Percentiles rank a stretch among this genome's conserved stretches.
Conservation (phyloP, 2,329 filamentous ascomycete species). For the Septoria petroselini region DNA sequence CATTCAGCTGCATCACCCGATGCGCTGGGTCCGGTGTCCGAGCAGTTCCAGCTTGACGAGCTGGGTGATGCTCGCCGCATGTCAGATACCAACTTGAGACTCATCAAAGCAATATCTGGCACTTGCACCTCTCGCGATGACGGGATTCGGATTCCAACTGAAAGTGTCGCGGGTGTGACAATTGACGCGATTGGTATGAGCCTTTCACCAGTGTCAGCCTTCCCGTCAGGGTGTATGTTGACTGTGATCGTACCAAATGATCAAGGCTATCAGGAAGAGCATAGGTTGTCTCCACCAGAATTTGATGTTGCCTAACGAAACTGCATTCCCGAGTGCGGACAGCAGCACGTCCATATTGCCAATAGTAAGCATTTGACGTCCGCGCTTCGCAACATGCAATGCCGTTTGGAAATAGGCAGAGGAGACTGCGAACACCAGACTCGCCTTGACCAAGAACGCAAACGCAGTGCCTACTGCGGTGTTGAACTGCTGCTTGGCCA, state of each 20-base stretch:
- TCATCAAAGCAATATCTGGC: no score
- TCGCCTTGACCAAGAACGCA: constrained; percentile 7
- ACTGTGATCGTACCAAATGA: background rate
- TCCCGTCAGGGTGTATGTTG: no score
- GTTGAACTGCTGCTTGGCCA: constrained; percentile 2
- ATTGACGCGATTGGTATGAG: constrained; percentile 10
- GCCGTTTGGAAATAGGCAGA: background rate
- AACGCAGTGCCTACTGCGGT: constrained; percentile 12
- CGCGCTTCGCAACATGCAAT: background rate
- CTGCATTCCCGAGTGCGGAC: constrained; percentile 1
- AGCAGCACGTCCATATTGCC: background rate
- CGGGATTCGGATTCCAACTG: background rate
- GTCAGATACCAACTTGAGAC: no score
- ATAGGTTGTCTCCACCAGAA: constrained; percentile 1
- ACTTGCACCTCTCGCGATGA: no score
- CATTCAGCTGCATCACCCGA: no score
- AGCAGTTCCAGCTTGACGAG: no score
- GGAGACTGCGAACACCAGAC: background rate
- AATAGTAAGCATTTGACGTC: background rate
- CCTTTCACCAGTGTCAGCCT: constrained; percentile 1
- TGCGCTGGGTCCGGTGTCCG: no score
- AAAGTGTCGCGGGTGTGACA: constrained; percentile 6
- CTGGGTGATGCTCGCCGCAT: no score
- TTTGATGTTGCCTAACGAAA: background rate
- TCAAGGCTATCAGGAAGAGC: constrained; percentile 1